Base-by-base conservation (phyloP, 257 asterid genomes). In the Cruciata laevipes region DNA sequence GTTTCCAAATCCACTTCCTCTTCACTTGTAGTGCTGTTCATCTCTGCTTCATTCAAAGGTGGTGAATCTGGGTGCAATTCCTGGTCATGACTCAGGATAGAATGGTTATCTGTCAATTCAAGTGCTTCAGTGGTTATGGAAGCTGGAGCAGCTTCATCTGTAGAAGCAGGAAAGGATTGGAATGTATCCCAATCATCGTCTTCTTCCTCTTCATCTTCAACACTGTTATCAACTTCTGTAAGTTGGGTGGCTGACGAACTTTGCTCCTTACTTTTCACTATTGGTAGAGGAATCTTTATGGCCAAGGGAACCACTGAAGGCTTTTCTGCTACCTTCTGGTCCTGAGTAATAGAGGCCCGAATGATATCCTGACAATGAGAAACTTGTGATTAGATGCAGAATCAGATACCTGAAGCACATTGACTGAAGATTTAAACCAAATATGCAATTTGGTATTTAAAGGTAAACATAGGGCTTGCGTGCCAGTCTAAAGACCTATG, bases 151-250 rank as follows among this genome's bases (percentile, higher is more conserved):
- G 73, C 73, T 79, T 76, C 96, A 64, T 68, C 82, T 61, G 61
- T 77, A 16, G 93, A 77, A 68, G 95, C 89, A 58, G 99, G 89
- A 80, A 94, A 90, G 30, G 99, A 93, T 81, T 94, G 99, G 81
- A 90, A 94, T 73, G 92, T 85, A 72, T 94, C 99, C 99, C 99
- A 94, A 74, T 94, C 99, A 42, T 89, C 96, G 0, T 90, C 89
- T 23, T 84, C 90, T 60, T 62, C 66, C 4, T n/a, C 66, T 0
- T 61, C 66, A 32, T 61, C 66, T 17, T 7, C 66, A 32, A 79
- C 85, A 65, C 73, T 83, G 59, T 80, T 77, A 55, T 73, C 77
- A 71, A 78, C 65, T 65, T 81, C 87, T 40, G 61, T 76, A 70
- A 81, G 77, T 25, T 78, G 75, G 37, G 74, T 71, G 63, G 77